phyloP scores from a whole-genome alignment of 306 rosid genomes.

The Trichosanthes cucumerina region DNA sequence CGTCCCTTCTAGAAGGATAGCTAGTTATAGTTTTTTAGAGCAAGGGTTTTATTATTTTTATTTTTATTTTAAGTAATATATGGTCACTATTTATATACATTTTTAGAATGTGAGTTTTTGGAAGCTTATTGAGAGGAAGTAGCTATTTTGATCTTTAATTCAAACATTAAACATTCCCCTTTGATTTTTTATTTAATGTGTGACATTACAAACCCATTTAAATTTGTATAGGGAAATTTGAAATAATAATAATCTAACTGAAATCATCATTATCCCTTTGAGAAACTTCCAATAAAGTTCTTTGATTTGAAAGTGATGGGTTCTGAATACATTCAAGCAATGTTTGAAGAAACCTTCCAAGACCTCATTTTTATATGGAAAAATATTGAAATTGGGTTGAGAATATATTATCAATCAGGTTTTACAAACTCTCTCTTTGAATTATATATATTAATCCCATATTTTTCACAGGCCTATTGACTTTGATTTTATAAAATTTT shows the following conservation, averaged over 20 bases:
- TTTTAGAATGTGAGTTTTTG: background rate
- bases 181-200: background rate
- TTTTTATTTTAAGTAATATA: background rate
- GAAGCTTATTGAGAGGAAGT: background rate
- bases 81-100: background rate
- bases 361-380: background rate
- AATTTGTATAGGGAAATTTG: background rate
- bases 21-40: background rate
- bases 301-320: constrained; percentile 2
- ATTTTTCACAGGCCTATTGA: background rate
- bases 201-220: background rate
- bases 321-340: background rate
- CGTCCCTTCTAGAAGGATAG: background rate
- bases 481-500: background rate
- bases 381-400: background rate
- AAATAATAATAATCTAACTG: background rate
- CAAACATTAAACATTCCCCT: background rate
- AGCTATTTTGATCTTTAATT: background rate
- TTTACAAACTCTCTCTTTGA: background rate
- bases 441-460: background rate
- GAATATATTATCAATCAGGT: background rate
- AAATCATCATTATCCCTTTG: background rate
- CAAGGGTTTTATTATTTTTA: too few relatives aligned
- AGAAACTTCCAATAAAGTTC: background rate
- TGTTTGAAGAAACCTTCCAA: background rate